Conservation (phyloP, 441 rosid genomes). For the Brassica hybrid region DNA sequence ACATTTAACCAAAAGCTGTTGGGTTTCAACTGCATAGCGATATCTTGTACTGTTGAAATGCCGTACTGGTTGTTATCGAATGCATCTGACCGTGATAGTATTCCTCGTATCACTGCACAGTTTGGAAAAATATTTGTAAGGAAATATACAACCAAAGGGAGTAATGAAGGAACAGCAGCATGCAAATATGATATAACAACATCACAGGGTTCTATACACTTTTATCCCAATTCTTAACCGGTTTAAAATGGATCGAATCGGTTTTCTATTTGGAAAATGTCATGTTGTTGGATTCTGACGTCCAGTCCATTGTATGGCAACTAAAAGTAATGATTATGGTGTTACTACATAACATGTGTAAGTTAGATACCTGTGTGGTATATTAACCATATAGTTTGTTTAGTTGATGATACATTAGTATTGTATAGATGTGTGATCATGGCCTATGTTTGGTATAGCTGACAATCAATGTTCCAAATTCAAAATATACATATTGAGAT, state of each 20-base stretch:
- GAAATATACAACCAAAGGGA: constrained; percentile 14
- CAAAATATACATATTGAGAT: constrained; percentile 2
- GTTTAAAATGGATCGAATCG: no score
- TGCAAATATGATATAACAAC: constrained; percentile 5
- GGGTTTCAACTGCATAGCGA: constrained; percentile 50
- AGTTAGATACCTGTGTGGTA: not conserved
- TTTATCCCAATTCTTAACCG: not conserved
- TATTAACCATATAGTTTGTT: not conserved
- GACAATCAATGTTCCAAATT: not conserved
- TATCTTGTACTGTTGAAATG: constrained; percentile 55
- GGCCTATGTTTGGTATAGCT: not conserved
- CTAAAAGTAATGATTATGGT: not conserved
- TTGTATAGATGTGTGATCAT: constrained; percentile 2
- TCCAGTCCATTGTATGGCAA: not conserved
- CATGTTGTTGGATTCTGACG: not conserved
- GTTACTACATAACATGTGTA: not conserved
- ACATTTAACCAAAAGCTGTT: constrained; percentile 75
- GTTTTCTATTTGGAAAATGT: no score
- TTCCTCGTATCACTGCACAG: constrained; percentile 65
- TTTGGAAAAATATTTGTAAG: constrained; percentile 7
- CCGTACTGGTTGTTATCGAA: constrained; percentile 46
- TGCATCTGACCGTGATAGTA: constrained; percentile 54
- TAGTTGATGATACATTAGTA: not conserved
- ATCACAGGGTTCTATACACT: not conserved
- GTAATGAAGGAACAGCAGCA: not conserved